A percentile compares a stretch with the other conserved stretches of the same genome.
These are phyloP conservation scores for Coemansia sp. DNA, from an alignment of 192 early-diverging fungal species.

Conservation along the genomic window DNA sequence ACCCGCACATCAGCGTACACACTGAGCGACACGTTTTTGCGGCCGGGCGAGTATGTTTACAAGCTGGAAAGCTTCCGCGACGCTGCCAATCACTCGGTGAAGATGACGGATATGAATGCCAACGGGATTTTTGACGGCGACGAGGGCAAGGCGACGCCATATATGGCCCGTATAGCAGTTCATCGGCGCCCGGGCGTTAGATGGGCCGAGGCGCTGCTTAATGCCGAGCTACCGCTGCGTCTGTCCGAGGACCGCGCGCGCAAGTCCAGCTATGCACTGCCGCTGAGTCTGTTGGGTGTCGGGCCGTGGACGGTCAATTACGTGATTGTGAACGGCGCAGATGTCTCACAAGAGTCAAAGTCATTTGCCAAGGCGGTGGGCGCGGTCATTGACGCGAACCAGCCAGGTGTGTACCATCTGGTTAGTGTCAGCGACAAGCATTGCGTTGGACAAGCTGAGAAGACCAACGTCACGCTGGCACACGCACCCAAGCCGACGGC, in stretches of 20 bases:
- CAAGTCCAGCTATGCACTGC: conserved; percentile 22
- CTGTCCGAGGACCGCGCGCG: conserved; percentile 42
- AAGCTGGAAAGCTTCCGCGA: conserved; percentile 38
- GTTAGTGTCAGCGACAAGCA: conserved; percentile 26
- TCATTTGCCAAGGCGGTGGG: conserved; percentile 4
- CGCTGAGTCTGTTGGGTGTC: conserved; percentile 19
- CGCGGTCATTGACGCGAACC: conserved; percentile 18
- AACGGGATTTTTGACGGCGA: conserved; percentile 14
- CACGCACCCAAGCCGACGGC: conserved; percentile 15
- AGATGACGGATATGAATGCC: conserved; percentile 7
- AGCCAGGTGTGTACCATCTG: conserved; percentile 30
- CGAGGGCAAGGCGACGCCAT: conserved; percentile 20
- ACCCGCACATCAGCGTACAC: conserved; percentile 16
- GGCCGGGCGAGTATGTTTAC: conserved; percentile 47
- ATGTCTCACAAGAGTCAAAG: conserved; percentile 5
- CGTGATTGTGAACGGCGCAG: conserved; percentile 12
- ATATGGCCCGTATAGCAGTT: conserved; percentile 40
- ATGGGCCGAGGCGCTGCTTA: conserved; percentile 16
- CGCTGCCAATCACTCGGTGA: conserved; percentile 38
- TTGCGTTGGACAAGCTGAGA: conserved; percentile 15
- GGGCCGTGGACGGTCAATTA: conserved; percentile 45
- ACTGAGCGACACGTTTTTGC: conserved; percentile 40
- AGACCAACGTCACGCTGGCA: conserved; percentile 21
- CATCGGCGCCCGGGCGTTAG: conserved; percentile 22
- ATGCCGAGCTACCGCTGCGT: conserved; percentile 18